These are phyloP conservation scores for Phytophthora citricola DNA, from an alignment of 352 stramenopile species.

Conservation along the genomic window DNA sequence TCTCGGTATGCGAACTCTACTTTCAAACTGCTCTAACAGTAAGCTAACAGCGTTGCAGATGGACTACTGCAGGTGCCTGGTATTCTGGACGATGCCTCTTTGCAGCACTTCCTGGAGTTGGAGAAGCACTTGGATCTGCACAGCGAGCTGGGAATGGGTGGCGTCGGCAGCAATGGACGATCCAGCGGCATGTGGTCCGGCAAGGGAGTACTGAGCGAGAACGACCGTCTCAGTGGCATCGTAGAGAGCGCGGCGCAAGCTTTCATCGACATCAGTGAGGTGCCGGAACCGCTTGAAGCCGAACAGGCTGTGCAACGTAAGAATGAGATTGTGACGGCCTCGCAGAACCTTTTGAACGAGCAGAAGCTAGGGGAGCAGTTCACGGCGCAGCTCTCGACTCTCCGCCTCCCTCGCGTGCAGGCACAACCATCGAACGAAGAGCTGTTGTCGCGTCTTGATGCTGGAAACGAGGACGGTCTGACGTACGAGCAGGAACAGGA, in stretches of 20 bases:
- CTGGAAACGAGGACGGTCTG: slow-evolving; percentile 43
- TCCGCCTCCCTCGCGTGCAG: slow-evolving; percentile 45
- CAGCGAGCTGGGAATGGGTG: slow-evolving; percentile 47
- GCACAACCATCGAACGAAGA: slow-evolving; percentile 45
- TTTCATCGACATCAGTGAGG: slow-evolving; percentile 87
- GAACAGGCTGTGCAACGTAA: slow-evolving; percentile 81
- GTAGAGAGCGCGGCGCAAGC: slow-evolving; percentile 78
- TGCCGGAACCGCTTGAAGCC: slow-evolving; percentile 78
- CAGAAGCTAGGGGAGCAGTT: slow-evolving; percentile 65
- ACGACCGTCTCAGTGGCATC: slow-evolving; percentile 79
- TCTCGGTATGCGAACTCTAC: slow-evolving; percentile 45
- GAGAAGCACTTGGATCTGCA: slow-evolving; percentile 82
- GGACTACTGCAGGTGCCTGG: slow-evolving; percentile 69
- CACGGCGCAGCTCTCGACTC: slow-evolving; percentile 47
- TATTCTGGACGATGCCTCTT: slow-evolving; percentile 76
- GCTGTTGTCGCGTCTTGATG: slow-evolving; percentile 58
- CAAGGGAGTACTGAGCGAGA: slow-evolving; percentile 74
- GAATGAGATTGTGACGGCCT: slow-evolving; percentile 73
- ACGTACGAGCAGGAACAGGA: slow-evolving; percentile 72
- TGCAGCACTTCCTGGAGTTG: slow-evolving; percentile 83
- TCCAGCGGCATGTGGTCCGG: slow-evolving; percentile 54
- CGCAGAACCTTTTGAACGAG: slow-evolving; percentile 57
- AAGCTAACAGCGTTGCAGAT: slow-evolving; percentile 29
- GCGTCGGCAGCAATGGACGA: slow-evolving; percentile 50
- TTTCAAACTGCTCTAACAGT: neutral